Base-by-base conservation (phyloP, 768 basidiomycete genomes). In the Udeniomyces megalosporus region DNA sequence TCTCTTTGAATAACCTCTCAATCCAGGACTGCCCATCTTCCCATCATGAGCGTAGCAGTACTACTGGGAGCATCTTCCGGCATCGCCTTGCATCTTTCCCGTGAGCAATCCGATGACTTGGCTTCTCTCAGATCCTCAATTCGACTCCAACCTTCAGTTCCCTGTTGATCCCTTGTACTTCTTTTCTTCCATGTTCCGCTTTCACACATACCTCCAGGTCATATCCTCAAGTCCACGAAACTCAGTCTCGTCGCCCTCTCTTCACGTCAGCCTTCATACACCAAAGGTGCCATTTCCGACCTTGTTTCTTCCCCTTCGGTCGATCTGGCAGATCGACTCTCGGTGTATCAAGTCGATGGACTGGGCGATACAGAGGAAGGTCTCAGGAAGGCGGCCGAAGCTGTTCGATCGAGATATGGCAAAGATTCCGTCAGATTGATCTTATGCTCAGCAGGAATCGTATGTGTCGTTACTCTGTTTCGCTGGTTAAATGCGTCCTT, bases 211-310 rank as follows among this genome's bases (percentile, higher is more conserved):
- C n/a, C 11, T 15, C 1, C 47, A 60, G 58, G 50, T 24, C 48
- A 60, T 38, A 49, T 77, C 32, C 72, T 76, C 32, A 28, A 55
- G 3, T 52, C 69, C 17, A 74, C 75, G n/a, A 62, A 65, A 22
- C 69, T 76, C 26, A 67, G 68, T 11, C 71, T 77, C 49, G 72
- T 75, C 58, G 75, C 71, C 0, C 69, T 75, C 14, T 75, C 74
- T 0, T 69, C 69, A 63, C 70, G 48, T 17, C 20, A 67, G 29
- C 64, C 70, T 11, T 67, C 69, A 22, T 58, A 66, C 1, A 69
- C 69, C 24, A 49, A 66, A 4, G 61, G 69, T 6, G 56, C 67
- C 10, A 69, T 72, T 46, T 59, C 74, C 20, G 35, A n/a, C 28
- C 66, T 65, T 4, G 52, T 58, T 22, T 38, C 62, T 4, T 47